Conservation (phyloP, 257 asterid species). For the Nicotiana tabacum region DNA sequence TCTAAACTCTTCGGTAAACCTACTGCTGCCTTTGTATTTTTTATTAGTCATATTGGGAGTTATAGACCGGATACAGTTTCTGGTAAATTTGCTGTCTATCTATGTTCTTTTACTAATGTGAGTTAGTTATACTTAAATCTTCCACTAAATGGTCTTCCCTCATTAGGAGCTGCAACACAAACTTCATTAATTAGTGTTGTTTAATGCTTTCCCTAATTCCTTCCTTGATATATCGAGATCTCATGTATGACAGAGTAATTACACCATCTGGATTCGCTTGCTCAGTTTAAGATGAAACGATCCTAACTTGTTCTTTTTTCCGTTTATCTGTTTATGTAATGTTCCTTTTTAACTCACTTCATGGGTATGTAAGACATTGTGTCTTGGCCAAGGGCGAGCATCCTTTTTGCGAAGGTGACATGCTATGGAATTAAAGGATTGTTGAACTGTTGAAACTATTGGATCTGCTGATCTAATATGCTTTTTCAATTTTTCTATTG, state of each 20-base stretch:
- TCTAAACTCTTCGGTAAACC: not conserved
- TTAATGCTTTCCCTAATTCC: not conserved
- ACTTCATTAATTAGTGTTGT: not conserved
- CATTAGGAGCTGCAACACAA: not conserved
- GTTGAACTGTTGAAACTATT: not conserved
- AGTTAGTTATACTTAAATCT: not conserved
- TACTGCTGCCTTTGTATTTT: not conserved
- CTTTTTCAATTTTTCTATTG: not conserved
- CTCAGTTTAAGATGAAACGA: not conserved
- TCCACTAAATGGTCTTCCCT: not conserved
- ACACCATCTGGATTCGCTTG: not conserved
- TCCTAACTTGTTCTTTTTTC: not conserved
- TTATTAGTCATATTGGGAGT: not conserved
- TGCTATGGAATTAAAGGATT: not conserved
- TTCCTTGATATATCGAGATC: not conserved
- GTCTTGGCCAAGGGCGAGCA: not conserved
- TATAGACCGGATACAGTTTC: not conserved
- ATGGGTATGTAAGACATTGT: not conserved
- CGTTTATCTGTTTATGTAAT: not conserved
- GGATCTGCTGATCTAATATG: not conserved
- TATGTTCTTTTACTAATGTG: not conserved
- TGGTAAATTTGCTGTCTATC: not conserved
- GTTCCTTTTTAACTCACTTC: not conserved
- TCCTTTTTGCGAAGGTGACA: not conserved
- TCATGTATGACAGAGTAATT: not conserved